Evolutionary conservation across 1,284 basidiomycete species (phyloP).

Genomic region (Flammula alnicola): DNA sequence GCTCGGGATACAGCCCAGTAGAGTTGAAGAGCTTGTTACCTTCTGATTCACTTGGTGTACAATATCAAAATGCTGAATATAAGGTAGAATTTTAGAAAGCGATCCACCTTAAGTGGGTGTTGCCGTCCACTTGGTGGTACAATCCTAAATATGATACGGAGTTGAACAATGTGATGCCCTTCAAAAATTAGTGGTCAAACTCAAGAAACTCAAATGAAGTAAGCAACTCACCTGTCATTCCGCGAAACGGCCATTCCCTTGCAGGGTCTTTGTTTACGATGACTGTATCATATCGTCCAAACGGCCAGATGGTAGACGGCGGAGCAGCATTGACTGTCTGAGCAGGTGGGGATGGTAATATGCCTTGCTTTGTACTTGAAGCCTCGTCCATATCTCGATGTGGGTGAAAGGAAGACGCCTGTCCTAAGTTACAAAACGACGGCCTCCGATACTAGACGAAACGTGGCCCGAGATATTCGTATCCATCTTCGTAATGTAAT

Average conservation of each 20-base stretch:
- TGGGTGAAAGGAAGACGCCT: slow-evolving; percentile 21
- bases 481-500: neutral
- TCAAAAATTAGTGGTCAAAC: neutral
- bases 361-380: slow-evolving; percentile 24
- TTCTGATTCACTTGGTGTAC: slow-evolving; percentile 24
- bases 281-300: slow-evolving; percentile 28
- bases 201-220: neutral
- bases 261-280: slow-evolving; percentile 25
- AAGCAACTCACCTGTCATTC: slow-evolving; percentile 29
- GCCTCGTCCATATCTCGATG: slow-evolving; percentile 26
- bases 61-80: slow-evolving; percentile 31
- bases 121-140: neutral
- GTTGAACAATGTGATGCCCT: slow-evolving; percentile 3
- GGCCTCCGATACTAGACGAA: slow-evolving; percentile 17
- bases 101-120: neutral
- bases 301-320: slow-evolving; percentile 23
- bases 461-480: neutral
- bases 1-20: slow-evolving; percentile 26
- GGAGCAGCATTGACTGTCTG: slow-evolving; percentile 31
- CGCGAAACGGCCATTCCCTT: slow-evolving; percentile 28
- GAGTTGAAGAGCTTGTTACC: slow-evolving; percentile 1
- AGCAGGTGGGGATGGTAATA: slow-evolving; percentile 27
- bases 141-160: slow-evolving; percentile 1
- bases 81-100: slow-evolving; percentile 26
- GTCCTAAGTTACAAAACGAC: slow-evolving; percentile 4